These are phyloP conservation scores for Trichosporon sp. DNA, from an alignment of 1,284 basidiomycete genomes.

Conservation along the genomic window DNA sequence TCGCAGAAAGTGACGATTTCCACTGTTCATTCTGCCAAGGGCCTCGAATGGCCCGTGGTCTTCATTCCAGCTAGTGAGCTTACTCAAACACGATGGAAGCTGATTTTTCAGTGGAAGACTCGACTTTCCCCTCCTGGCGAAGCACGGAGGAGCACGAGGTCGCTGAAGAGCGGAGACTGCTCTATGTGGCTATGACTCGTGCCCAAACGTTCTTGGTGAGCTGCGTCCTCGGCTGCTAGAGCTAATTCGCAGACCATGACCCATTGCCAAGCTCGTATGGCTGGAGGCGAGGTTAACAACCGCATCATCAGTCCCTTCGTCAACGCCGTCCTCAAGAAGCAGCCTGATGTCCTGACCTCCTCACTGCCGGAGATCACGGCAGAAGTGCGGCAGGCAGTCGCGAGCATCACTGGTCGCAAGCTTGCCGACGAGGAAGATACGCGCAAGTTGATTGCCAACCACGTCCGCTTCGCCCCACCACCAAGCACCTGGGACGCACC, in stretches of 20 bases:
- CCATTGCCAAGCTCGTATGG: constrained; percentile 49
- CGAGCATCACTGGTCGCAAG: constrained; percentile 42
- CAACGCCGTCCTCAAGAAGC: constrained; percentile 30
- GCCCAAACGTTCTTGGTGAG: constrained; percentile 70
- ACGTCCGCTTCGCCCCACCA: constrained; percentile 50
- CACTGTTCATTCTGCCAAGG: constrained; percentile 88
- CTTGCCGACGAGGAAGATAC: constrained; percentile 41
- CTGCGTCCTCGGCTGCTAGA: too few species aligned
- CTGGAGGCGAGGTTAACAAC: constrained; percentile 51
- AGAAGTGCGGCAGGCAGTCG: constrained; percentile 39
- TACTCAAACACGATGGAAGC: not conserved
- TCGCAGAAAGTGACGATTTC: constrained; percentile 78
- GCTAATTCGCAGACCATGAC: constrained; percentile 43
- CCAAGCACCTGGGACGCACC: constrained; percentile 52
- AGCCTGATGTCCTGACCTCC: constrained; percentile 40
- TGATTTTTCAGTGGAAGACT: constrained; percentile 65
- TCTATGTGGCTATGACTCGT: constrained; percentile 89
- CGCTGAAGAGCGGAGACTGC: constrained; percentile 79
- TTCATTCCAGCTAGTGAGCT: constrained; percentile 54
- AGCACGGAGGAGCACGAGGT: constrained; percentile 65
- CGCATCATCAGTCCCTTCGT: constrained; percentile 52
- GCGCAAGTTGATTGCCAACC: constrained; percentile 48
- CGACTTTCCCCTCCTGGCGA: constrained; percentile 76
- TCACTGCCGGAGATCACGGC: constrained; percentile 43
- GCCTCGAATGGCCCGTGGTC: constrained; percentile 80